Evolutionary conservation across 1,284 basidiomycete species (phyloP), one percentile per base, ranked within the genome.

Genomic region (Cyathus olla): DNA sequence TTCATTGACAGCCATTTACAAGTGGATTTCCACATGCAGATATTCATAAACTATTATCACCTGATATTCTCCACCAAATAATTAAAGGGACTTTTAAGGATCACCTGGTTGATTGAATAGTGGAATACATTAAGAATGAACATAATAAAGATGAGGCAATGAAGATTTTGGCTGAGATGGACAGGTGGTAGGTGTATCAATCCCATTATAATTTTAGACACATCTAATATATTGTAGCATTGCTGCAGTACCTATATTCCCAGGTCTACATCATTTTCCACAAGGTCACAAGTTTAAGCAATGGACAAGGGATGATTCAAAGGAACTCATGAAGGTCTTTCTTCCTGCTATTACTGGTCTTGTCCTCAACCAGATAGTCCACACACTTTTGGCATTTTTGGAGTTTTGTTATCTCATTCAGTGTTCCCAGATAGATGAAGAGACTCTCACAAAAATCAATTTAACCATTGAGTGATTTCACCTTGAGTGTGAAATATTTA

Each of bases 71-170:
- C 3, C 80, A 83, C 60, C 79, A 82, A 56, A 24, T 81, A 35
- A 80, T 77, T 65, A 80, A 80, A 62, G 79, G 79, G 1, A 67
- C 74, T 0, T 80, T 80, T 66, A 80, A 80, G 57, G 80, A 81
- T 61, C 79, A 81, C 59, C 62, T 82, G 1, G 71, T 81, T 1
- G 60, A 58, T 6, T 83, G 79, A 81, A 69, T 77, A 0, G 56
- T 52, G 3, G 67, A 76, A 2, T 81, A 80, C 54, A 26, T 81
- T 2, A 24, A 65, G 4, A 9, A 65, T 8, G 37, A 28, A 0
- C 56, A 78, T 58, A 35, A 56, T 0, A 50, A 61, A 15, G 48
- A 49, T 19, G 27, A 44, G 2, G 73, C 71, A 5, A 17, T 58
- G 3, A 46, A 60, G 26, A 76, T 73, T 10, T 52, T 79, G 5